Base-by-base conservation (phyloP, 306 rosid species). In the Fagus crenata region DNA sequence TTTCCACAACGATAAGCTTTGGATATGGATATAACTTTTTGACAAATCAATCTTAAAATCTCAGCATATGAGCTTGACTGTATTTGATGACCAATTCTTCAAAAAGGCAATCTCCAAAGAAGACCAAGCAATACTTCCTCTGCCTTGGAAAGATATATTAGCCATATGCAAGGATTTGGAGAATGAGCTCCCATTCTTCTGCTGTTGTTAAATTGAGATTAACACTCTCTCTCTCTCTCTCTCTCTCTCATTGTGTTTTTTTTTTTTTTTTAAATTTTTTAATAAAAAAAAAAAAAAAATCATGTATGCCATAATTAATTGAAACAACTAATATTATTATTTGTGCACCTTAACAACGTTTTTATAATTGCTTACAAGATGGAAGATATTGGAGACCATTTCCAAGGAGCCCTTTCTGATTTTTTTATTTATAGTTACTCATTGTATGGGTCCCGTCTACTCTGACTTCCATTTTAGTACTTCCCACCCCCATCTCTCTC, bases 361-460 rank as follows among this genome's bases (percentile, higher is more conserved):
- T 69, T 61, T 67, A n/a, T n/a, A n/a, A n/a, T n/a, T n/a, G n/a
- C n/a, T n/a, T n/a, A n/a, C n/a, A n/a, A n/a, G n/a, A n/a, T n/a
- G n/a, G n/a, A n/a, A n/a, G n/a, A n/a, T n/a, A n/a, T n/a, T n/a
- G n/a, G n/a, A n/a, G n/a, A n/a, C n/a, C n/a, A n/a, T n/a, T n/a
- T n/a, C n/a, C n/a, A n/a, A n/a, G n/a, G n/a, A n/a, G n/a, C n/a
- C n/a, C n/a, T n/a, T n/a, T n/a, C n/a, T n/a, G n/a, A n/a, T n/a
- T n/a, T n/a, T n/a, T n/a, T n/a, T n/a, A n/a, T n/a, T n/a, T n/a
- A 73, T 80, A 33, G 37, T 56, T 72, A 76, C 60, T 80, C 72
- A 67, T 49, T 59, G 31, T 71, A 53, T 69, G 75, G 86, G 82
- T 46, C 83, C 82, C 73, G 60, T 69, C 14, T 72, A 17, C 13